phyloP scores from a whole-genome alignment of 2,329 filamentous ascomycete genomes.

The Colletotrichum tropicale region DNA sequence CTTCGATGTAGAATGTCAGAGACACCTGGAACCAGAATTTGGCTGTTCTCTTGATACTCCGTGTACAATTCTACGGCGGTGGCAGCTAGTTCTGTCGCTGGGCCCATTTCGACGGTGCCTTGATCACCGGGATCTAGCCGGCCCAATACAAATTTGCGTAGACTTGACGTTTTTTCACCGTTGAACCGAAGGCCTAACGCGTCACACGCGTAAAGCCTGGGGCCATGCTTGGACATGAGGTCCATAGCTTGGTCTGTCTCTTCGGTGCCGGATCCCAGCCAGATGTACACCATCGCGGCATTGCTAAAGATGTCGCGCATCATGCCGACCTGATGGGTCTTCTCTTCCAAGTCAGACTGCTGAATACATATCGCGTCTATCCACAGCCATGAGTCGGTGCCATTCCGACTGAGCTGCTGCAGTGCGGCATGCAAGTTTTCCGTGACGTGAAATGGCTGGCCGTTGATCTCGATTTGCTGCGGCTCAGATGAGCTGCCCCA shows the following conservation, averaged over 20 bases:
- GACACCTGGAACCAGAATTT: neutral
- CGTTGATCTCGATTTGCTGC: neutral
- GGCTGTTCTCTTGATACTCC: neutral
- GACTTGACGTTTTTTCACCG: too few relatives aligned
- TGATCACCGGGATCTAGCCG: neutral
- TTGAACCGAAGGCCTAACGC: too few relatives aligned
- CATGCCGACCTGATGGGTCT: conserved; percentile 19
- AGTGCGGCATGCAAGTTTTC: neutral
- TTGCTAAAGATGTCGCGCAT: conserved; percentile 23
- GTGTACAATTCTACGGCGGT: conserved; percentile 9
- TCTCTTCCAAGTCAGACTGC: conserved; percentile 22
- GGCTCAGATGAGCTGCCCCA: conserved; percentile 17
- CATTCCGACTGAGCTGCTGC: neutral
- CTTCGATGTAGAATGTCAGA: conserved; percentile 30
- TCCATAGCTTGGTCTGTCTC: neutral
- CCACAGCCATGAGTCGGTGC: conserved; percentile 20
- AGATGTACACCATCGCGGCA: conserved; percentile 21
- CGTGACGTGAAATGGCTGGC: neutral
- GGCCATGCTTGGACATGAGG: neutral
- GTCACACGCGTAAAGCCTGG: neutral
- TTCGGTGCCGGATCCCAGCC: conserved; percentile 19
- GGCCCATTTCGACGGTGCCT: too few relatives aligned
- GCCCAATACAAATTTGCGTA: neutral
- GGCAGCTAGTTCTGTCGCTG: neutral
- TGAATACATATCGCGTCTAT: conserved; percentile 26